These are phyloP conservation scores for Phialophora tarda DNA, from an alignment of 2,329 filamentous ascomycete genomes.

Conservation along the genomic window DNA sequence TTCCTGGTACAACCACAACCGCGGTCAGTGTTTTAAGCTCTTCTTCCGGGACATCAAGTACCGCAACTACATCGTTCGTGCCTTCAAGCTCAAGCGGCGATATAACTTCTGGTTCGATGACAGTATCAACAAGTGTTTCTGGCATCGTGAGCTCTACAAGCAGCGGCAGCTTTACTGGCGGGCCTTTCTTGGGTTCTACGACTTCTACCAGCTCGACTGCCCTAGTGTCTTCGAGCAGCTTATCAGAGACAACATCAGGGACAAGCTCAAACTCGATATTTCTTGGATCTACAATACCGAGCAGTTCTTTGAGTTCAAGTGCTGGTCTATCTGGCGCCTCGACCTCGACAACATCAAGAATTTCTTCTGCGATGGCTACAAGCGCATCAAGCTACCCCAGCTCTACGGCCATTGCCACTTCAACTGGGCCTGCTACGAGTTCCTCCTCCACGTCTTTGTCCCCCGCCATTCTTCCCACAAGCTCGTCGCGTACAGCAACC, in stretches of 20 bases:
- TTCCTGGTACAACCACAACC: neutral
- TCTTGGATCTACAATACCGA: neutral
- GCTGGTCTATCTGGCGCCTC: neutral
- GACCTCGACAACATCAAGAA: neutral
- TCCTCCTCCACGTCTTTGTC: neutral
- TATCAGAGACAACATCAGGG: neutral
- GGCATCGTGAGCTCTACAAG: neutral
- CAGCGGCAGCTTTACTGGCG: neutral
- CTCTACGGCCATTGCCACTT: neutral
- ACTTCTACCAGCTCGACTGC: constrained; percentile 11
- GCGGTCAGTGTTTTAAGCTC: neutral
- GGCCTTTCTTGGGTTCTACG: neutral
- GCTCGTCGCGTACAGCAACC: neutral
- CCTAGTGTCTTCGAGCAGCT: neutral
- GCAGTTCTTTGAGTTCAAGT: neutral
- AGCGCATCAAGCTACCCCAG: neutral
- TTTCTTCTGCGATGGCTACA: neutral
- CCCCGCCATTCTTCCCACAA: neutral
- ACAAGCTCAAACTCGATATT: neutral
- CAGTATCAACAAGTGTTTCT: neutral
- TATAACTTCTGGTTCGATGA: neutral
- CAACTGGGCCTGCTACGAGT: neutral
- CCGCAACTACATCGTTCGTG: neutral
- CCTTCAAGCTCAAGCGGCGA: neutral
- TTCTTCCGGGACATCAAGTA: neutral